Base-by-base conservation (phyloP, 192 early-diverging fungal genomes). In the Backusella parvicylindrica region DNA sequence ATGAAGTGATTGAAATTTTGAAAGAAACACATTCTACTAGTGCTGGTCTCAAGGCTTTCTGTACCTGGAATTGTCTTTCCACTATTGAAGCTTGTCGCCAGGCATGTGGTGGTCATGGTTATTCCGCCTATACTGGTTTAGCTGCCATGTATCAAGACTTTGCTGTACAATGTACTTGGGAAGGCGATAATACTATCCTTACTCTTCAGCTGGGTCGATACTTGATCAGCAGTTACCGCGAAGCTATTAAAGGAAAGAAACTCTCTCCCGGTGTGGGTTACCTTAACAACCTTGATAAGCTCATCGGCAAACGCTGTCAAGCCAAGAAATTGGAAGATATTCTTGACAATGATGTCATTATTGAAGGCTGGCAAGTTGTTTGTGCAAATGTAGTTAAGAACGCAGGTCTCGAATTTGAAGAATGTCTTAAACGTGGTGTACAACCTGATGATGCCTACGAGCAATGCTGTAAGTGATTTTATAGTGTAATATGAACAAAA, bases 1-100 rank as follows among this genome's bases (percentile, higher is more conserved):
- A 83, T 0, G 86, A 89, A 7, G 89, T 90, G 18, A 87, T 96
- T 68, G 92, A 93, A 70, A 87, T 87, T 31, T 89, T 96, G 78
- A 96, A 95, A 85, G 95, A 96, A 79, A 92, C 95, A 15, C 96
- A 97, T 76, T 94, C 94, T 23, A 96, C 96, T 63, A 91, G 89
- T 68, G 94, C 94, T 6, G 96, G 96, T 53, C 86, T 97, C 72
- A 97, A 97, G 84, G 94, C 94, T 49, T 95, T 96, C 77, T 95
- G 94, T 81, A 97, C 96, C 5, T 96, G 95, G 92, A 93, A 90
- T 76, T 93, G 92, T 32, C 86, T 96, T 40, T 91, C 91, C 79
- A 94, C 92, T 43, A 97, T 97, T 68, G 95, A 97, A 81, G 91
- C 95, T 79, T 95, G 94, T 83, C 89, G 96, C 26, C 96, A 96